Base-by-base conservation (phyloP, 2,329 filamentous ascomycete genomes). In the Didymosphaeria variabile region DNA sequence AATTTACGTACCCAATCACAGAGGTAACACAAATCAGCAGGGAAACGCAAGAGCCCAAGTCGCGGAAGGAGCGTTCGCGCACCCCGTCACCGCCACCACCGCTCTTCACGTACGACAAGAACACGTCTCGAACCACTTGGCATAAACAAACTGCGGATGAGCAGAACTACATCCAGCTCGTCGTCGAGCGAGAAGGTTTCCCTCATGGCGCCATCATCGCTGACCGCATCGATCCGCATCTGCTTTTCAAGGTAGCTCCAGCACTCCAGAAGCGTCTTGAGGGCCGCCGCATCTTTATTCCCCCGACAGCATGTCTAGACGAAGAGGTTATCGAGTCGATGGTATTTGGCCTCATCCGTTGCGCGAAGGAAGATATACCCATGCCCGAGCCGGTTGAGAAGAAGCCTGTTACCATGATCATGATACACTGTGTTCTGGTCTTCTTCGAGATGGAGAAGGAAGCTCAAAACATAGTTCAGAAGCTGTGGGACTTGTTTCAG, bases 381-480 rank as follows among this genome's bases (percentile, higher is more conserved):
- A 21, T 34, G 38, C 38, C 23, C 23, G 23, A 42, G 13, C 45
- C 13, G 10, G n/a, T 55, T 3, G 21, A 21, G 5, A 34, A 36
- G 17, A 42, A 54, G 7, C 47, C 49, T 19, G 36, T 59, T 1
- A 4, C 23, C 7, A 56, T 57, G 57, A 62, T 62, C n/a, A 45
- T 45, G 60, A 50, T 59, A 12, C 60, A 62, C n/a, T 59, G 57
- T 23, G 53, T 62, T 8, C 42, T 62, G 23, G 49, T 46, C 0
- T 46, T 57, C 6, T 62, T 62, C 26, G 57, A 59, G 31, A 42
- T 59, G 46, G 8, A 54, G 3, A 34, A 44, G 5, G 47, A 42
- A n/a, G 49, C 54, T 7, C 26, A 49, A 13, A 26, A 38, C 8
- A 12, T 59, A 5, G n/a, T 44, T 13, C 10, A 23, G 2, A 36